Base-by-base conservation (phyloP, 78 protist genomes). In the Emiliania huxleyi region DNA sequence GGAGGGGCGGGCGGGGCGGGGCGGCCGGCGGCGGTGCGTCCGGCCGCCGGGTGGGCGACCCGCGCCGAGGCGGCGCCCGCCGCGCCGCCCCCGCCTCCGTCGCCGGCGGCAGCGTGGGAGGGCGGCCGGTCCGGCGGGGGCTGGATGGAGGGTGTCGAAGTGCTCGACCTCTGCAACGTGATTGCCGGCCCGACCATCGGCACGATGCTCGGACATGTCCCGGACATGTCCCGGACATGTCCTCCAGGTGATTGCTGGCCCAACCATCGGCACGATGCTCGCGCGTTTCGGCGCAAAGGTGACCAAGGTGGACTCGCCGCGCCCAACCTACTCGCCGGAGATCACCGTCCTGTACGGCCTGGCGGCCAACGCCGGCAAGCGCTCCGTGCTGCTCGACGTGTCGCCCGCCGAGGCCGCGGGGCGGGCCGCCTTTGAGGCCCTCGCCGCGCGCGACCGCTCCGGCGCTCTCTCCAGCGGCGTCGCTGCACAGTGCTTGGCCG, bases 181-280 rank as follows among this genome's bases (percentile, higher is more conserved):
- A 69, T 69, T 15, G 75, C 75, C 23, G 83, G 83, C 33, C 83
- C 83, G 22, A 73, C 83, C 42, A 73, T 73, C 83, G 83, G 83
- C 42, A 2, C 83, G 18, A 73, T 73, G 83, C 83, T 73, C 42
- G 83, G 40, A 35, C 37, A 42, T 8, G 8, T 33, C 83, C n/a
- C n/a, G n/a, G n/a, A n/a, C n/a, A n/a, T n/a, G n/a, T n/a, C n/a
- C n/a, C n/a, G n/a, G n/a, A n/a, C n/a, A n/a, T n/a, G n/a, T n/a
- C n/a, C n/a, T n/a, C n/a, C n/a, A n/a, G n/a, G n/a, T n/a, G n/a
- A 56, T 56, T 18, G 71, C 71, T 18, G 83, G 83, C 33, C 83
- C 83, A 5, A 73, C 83, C 42, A 73, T 73, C 83, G 83, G 83
- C 42, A 2, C 83, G 18, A 73, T 73, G 83, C 83, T 73, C 42